Evolutionary conservation across 2,329 filamentous ascomycete genomes (phyloP).

Genomic region (Pezicula carpinea): DNA sequence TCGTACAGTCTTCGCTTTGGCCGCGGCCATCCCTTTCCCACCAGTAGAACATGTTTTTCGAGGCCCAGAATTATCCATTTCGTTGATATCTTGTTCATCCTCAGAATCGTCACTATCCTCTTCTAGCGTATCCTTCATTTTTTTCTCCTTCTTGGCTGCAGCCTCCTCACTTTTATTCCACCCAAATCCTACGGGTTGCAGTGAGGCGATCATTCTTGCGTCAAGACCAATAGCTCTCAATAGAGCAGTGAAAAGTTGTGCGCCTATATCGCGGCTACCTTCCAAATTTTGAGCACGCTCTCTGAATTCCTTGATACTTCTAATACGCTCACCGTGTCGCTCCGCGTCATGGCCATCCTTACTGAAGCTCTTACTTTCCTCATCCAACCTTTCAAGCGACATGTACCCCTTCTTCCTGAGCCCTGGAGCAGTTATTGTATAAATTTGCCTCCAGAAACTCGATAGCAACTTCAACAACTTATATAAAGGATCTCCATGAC

Average conservation of each 20-base stretch:
- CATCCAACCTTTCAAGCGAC: conserved; percentile 66
- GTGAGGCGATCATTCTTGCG: conserved; percentile 73
- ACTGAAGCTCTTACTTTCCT: conserved; percentile 67
- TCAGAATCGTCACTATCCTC: conserved; percentile 21
- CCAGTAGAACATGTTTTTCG: conserved; percentile 18
- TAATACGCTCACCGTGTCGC: conserved; percentile 72
- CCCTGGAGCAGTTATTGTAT: conserved; percentile 70
- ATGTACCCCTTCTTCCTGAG: conserved; percentile 89
- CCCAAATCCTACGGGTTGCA: conserved; percentile 85
- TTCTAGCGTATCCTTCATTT: conserved; percentile 34
- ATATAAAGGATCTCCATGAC: conserved; percentile 76
- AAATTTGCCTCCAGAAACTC: conserved; percentile 84
- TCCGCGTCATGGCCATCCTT: conserved; percentile 56
- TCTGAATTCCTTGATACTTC: conserved; percentile 63
- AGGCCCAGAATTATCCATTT: not conserved
- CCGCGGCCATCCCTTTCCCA: conserved; percentile 18
- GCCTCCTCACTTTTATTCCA: conserved; percentile 87
- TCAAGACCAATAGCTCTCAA: conserved; percentile 78
- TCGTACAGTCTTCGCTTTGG: conserved; percentile 14
- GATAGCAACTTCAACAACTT: conserved; percentile 71
- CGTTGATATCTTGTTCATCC: conserved; percentile 15
- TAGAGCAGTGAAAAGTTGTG: conserved; percentile 85
- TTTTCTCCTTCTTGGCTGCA: conserved; percentile 34
- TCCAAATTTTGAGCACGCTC: conserved; percentile 62
- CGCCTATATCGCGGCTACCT: conserved; percentile 82